Evolutionary conservation across 2,329 filamentous ascomycete species (phyloP).

Genomic region (Colletotrichum higginsianum): DNA sequence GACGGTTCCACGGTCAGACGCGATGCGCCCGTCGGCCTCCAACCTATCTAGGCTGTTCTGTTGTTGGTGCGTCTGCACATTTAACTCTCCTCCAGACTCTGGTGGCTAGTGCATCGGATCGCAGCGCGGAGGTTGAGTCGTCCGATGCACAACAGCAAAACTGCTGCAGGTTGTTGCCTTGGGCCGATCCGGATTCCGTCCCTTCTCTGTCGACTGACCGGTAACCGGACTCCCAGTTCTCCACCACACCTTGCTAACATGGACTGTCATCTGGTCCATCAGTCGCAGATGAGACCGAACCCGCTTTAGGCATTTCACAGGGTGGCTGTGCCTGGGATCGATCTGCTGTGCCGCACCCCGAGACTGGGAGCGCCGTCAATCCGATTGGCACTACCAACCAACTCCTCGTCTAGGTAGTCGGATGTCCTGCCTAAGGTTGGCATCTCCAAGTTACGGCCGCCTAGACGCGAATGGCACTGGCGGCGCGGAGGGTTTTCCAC

Average conservation of each 20-base stretch:
- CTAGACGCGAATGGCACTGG: background rate
- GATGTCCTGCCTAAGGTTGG: conserved; percentile 25
- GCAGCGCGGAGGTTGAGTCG: conserved; percentile 20
- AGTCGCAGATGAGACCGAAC: conserved; percentile 21
- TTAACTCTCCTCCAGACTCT: background rate
- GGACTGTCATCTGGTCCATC: conserved; percentile 22
- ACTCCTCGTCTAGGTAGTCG: conserved; percentile 1
- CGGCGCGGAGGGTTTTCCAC: background rate
- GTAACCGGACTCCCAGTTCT: background rate
- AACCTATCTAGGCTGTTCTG: background rate
- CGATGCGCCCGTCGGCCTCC: conserved; percentile 3
- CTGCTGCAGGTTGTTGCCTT: background rate
- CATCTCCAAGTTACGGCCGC: background rate
- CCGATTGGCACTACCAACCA: background rate
- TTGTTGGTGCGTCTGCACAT: conserved; percentile 9
- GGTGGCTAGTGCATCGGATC: background rate
- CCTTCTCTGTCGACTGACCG: background rate
- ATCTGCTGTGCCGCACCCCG: conserved; percentile 18
- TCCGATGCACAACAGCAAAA: conserved; percentile 7
- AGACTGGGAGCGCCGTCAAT: background rate
- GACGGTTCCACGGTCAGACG: conserved; percentile 28
- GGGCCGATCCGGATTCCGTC: conserved; percentile 4
- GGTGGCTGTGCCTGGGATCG: conserved; percentile 22
- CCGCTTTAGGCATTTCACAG: conserved; percentile 30
- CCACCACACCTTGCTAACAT: background rate